Evolutionary conservation across 176 grass and related monocot genomes (phyloP), one percentile per base, ranked within the genome.

Genomic region (Carex kokanica): DNA sequence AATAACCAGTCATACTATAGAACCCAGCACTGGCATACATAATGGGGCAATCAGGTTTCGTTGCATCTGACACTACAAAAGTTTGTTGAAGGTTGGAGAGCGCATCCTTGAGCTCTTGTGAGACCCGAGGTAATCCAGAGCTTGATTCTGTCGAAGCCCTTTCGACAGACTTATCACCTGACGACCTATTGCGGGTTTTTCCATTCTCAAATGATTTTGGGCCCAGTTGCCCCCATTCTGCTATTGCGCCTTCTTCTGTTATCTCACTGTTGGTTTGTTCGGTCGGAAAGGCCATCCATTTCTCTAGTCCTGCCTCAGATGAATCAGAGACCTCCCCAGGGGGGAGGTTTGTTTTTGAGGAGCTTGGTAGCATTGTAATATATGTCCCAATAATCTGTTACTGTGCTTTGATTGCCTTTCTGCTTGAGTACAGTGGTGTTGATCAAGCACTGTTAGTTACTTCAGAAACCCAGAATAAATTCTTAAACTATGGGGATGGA

Each of bases 31-130:
- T 91, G 51, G 85, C 86, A 61, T 91, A 91, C 78, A 91, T 12
- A 49, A 91, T 91, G 34, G 89, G 89, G 83, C 78, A 91, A 82
- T 91, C 89, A 68, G 89, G 89, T 17, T 20, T 63, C 1, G 83
- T 91, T 12, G 89, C 86, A 78, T 91, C 89, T 7, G 89, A 91
- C 64, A 91, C 86, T 9, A 91, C 89, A 72, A 91, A 91, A 3
- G 89, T 91, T 74, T 91, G 89, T 58, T 85, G 86, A 41, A 91
- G 82, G 65, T 78, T 83, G 59, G 86, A 85, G 3, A 91, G 75
- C 60, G 89, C 89, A 78, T 91, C 86, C 59, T 91, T 91, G 17
- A 87, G 82, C 8, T 91, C 89, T 78, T 91, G 89, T 3, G 89
- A 91, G 51, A 88, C 89, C 64, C 86, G 62, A 55, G 81, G 88